These are phyloP conservation scores for Pichia sp. DNA, from an alignment of 1,139 yeast genomes.

Conservation along the genomic window DNA sequence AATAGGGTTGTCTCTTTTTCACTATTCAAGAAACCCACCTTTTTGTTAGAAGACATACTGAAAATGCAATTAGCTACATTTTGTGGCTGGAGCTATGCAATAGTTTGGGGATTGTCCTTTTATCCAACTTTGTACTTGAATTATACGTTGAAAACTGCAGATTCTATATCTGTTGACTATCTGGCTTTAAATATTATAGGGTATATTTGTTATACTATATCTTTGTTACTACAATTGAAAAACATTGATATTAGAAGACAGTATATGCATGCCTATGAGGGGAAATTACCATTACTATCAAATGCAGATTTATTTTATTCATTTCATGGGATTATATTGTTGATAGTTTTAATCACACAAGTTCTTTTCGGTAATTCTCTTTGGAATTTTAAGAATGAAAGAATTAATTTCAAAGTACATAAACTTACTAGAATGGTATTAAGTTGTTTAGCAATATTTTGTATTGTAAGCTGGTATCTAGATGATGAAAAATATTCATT, in stretches of 20 bases:
- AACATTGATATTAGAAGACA: constrained; percentile 33
- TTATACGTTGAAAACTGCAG: constrained; percentile 33
- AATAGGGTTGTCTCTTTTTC: background rate
- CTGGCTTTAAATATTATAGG: constrained; percentile 38
- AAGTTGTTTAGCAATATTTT: constrained; percentile 10
- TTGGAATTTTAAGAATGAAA: constrained; percentile 30
- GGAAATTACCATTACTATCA: constrained; percentile 35
- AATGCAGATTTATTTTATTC: constrained; percentile 38
- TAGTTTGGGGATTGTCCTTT: constrained; percentile 37
- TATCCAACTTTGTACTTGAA: constrained; percentile 40
- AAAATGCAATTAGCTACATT: constrained; percentile 14
- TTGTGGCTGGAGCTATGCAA: constrained; percentile 30
- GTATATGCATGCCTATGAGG: constrained; percentile 30
- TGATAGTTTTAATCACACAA: constrained; percentile 35
- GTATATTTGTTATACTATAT: constrained; percentile 35
- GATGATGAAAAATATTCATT: constrained; percentile 17
- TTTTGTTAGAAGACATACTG: background rate
- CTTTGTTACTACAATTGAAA: constrained; percentile 35
- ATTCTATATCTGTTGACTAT: constrained; percentile 41
- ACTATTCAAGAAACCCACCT: background rate
- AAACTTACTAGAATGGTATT: constrained; percentile 20
- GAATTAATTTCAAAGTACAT: constrained; percentile 24
- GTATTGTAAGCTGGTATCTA: constrained; percentile 12
- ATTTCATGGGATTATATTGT: constrained; percentile 37
- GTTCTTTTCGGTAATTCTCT: constrained; percentile 28